Conservation (phyloP, 768 basidiomycete species). For the Pluteus cervinus region DNA sequence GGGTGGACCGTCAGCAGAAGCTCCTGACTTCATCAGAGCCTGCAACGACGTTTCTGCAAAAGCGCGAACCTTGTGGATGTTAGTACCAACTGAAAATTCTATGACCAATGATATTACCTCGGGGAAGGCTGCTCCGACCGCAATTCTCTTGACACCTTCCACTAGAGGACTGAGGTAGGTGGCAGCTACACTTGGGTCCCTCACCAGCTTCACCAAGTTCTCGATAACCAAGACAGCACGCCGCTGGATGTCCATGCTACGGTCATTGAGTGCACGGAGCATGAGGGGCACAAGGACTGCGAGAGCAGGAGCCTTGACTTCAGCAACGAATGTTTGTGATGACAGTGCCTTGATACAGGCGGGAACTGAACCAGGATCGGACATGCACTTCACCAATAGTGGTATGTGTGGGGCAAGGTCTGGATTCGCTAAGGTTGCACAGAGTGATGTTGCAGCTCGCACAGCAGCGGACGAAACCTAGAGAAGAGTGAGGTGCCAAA, state of each 20-base stretch:
- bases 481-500: slow-evolving; percentile 1
- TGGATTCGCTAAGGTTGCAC: slow-evolving; percentile 86
- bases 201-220: slow-evolving; percentile 96
- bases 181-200: slow-evolving; percentile 85
- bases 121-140: slow-evolving; percentile 89
- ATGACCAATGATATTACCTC: slow-evolving; percentile 46
- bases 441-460: slow-evolving; percentile 87
- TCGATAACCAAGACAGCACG: slow-evolving; percentile 92
- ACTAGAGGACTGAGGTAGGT: slow-evolving; percentile 82
- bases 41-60: slow-evolving; percentile 81
- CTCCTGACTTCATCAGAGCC: slow-evolving; percentile 79
- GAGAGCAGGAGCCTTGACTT: slow-evolving; percentile 93
- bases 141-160: slow-evolving; percentile 87
- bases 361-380: slow-evolving; percentile 80
- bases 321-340: slow-evolving; percentile 93
- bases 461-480: slow-evolving; percentile 82
- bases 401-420: slow-evolving; percentile 89
- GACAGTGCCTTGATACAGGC: slow-evolving; percentile 94
- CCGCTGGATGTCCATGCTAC: slow-evolving; percentile 94
- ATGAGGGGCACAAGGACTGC: slow-evolving; percentile 93
- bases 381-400: slow-evolving; percentile 91
- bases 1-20: slow-evolving; percentile 66
- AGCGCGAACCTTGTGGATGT: slow-evolving; percentile 65
- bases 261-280: slow-evolving; percentile 85
- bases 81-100: slow-evolving; percentile 4